phyloP scores from a whole-genome alignment of 2,329 filamentous ascomycete genomes.

The Xylariales sp. region DNA sequence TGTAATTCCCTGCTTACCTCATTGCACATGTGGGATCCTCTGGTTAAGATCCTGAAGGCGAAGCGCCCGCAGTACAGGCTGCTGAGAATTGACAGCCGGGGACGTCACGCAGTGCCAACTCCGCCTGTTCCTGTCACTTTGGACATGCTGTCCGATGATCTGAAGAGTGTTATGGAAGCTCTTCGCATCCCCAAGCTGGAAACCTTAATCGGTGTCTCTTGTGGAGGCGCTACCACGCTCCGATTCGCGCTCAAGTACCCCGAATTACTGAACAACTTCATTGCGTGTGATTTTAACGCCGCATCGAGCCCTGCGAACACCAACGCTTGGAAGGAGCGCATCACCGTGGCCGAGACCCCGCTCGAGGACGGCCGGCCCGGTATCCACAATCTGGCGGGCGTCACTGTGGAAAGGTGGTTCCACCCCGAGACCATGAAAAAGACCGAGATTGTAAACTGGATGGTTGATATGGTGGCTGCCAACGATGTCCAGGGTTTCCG shows the following conservation, averaged over 20 bases:
- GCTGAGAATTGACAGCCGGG: constrained; percentile 73
- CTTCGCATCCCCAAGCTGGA: constrained; percentile 65
- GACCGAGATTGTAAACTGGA: constrained; percentile 44
- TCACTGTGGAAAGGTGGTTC: constrained; percentile 77
- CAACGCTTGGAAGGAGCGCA: constrained; percentile 74
- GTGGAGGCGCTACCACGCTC: constrained; percentile 75
- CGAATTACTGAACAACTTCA: constrained; percentile 74
- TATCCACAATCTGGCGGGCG: constrained; percentile 61
- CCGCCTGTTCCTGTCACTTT: constrained; percentile 51
- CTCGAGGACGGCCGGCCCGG: constrained; percentile 46
- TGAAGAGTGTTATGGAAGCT: constrained; percentile 61
- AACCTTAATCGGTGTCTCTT: constrained; percentile 69
- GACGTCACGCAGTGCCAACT: constrained; percentile 50
- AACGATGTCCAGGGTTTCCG: constrained; percentile 70
- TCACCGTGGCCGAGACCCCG: constrained; percentile 58
- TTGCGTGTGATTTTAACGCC: constrained; percentile 77
- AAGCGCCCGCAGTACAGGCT: constrained; percentile 64
- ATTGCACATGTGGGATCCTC: constrained; percentile 74
- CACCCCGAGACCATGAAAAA: constrained; percentile 51
- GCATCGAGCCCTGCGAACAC: constrained; percentile 70
- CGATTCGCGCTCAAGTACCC: constrained; percentile 78
- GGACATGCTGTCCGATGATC: constrained; percentile 63
- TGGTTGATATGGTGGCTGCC: constrained; percentile 63
- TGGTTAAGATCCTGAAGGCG: constrained; percentile 58
- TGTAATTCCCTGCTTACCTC: constrained; percentile 78